Evolutionary conservation across 192 early-diverging fungal genomes (phyloP).

Genomic region (Lobosporangium transversale): DNA sequence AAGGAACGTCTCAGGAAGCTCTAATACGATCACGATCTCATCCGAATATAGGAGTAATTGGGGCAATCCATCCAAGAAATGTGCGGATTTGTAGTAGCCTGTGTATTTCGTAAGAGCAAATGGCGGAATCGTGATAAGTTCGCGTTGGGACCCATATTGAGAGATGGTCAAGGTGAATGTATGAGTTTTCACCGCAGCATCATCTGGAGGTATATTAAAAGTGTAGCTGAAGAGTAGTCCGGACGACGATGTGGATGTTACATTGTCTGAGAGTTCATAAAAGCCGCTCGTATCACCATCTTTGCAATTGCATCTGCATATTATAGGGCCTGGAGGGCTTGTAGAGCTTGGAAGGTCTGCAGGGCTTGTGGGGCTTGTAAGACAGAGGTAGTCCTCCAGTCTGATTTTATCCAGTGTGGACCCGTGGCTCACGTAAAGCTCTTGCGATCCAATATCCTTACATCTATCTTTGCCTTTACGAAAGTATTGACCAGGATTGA

Average conservation of each 20-base stretch:
- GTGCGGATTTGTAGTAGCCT: constrained; percentile 1
- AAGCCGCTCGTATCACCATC: constrained; percentile 1
- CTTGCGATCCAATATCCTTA: neutral
- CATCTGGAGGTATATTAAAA: neutral
- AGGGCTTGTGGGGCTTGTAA: neutral
- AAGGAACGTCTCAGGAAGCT: constrained; percentile 11
- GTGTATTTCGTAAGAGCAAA: neutral
- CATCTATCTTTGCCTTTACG: neutral
- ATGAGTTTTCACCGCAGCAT: neutral
- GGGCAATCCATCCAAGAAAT: neutral
- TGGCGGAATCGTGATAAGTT: constrained; percentile 5
- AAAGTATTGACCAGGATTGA: neutral
- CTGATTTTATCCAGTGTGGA: constrained; percentile 8
- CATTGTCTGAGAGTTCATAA: neutral
- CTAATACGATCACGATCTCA: constrained; percentile 5
- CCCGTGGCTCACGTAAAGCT: constrained; percentile 11
- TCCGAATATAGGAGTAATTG: constrained; percentile 13
- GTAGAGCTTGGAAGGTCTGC: too few relatives aligned
- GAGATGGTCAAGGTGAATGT: constrained; percentile 3
- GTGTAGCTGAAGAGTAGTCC: constrained; percentile 2
- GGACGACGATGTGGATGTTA: neutral
- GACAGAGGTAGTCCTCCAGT: constrained; percentile 6
- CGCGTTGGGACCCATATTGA: constrained; percentile 9
- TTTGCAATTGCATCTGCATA: constrained; percentile 4
- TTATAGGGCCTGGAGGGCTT: too few relatives aligned